Base-by-base conservation (phyloP, 495 filamentous ascomycete species). In the Daldinia grandis region DNA sequence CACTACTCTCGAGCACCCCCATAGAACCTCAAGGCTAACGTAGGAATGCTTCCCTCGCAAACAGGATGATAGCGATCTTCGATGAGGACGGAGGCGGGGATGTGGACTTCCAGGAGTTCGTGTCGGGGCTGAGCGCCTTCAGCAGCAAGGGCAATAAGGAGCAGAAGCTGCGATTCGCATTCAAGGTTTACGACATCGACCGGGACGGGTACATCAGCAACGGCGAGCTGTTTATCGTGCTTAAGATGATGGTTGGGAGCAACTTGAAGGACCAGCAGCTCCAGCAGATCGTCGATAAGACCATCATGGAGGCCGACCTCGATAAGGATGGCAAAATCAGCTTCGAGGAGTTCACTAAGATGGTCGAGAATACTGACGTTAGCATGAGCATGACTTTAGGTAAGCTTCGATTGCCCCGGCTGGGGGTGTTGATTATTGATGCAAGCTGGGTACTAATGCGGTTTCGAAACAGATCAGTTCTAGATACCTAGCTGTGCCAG, bases 181-280 rank as follows among this genome's bases (percentile, higher is more conserved):
- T 99, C 88, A 96, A 97, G 81, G 95, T 99, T 53, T 99, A 99
- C 84, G 95, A 99, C 79, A 98, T 99, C 72, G 95, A 99, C 83
- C 91, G 95, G 30, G 95, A 99, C 82, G 95, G 96, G 5, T 99
- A 92, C 81, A 99, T 99, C 74, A 95, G 92, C 82, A 99, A 99
- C 81, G 95, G 95, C 66, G 95, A 99, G 84, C 85, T 99, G 47
- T 99, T 98, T 79, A 98, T 99, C 76, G 95, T 99, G 75, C 85
- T 99, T 70, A 99, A 99, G 89, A 99, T 99, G 95, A 99, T 99
- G 95, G 95, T 99, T 68, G 95, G 95, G 50, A 98, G 93, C 83
- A 99, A 99, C 82, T 82, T 99, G 76, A 99, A 99, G 87, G 96
- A 99, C 78, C 91, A 97, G 81, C 95, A 99, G 82, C 82, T 99